Percentiles rank a stretch among this genome's conserved stretches.
phyloP scores from a whole-genome alignment of 345 rosid genomes.

The Populus pruinosa region DNA sequence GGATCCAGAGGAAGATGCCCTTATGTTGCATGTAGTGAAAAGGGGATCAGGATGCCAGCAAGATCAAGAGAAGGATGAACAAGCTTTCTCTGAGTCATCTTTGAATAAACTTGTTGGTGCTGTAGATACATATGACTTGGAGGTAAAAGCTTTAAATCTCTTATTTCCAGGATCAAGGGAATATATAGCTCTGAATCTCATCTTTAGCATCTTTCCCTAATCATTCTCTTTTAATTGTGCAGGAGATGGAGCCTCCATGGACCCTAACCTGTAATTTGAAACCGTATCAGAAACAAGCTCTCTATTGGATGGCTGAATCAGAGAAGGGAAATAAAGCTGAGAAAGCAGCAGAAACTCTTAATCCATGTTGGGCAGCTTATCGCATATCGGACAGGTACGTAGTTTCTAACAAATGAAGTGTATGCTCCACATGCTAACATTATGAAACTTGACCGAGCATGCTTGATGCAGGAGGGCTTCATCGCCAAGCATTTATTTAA shows the following conservation, averaged over 20 bases:
- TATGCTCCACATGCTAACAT: background rate
- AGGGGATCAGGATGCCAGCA: slow-evolving; percentile 35
- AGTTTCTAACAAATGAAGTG: background rate
- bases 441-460: background rate
- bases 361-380: slow-evolving; percentile 64
- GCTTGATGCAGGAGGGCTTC: slow-evolving; percentile 45
- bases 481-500: slow-evolving; percentile 39
- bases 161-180: background rate
- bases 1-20: slow-evolving; percentile 35
- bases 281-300: slow-evolving; percentile 64
- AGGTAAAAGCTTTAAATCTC: slow-evolving; percentile 24
- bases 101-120: slow-evolving; percentile 50
- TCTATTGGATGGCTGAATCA: slow-evolving; percentile 57
- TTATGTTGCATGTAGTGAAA: slow-evolving; percentile 35
- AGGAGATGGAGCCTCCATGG: slow-evolving; percentile 65
- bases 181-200: background rate
- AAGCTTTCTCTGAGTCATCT: slow-evolving; percentile 43
- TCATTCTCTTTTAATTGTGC: slow-evolving; percentile 4
- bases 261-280: slow-evolving; percentile 44
- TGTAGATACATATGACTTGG: slow-evolving; percentile 44
- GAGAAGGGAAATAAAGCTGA: slow-evolving; percentile 50
- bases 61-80: slow-evolving; percentile 44
- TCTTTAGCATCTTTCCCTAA: background rate
- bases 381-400: slow-evolving; percentile 55
- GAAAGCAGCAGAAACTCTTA: slow-evolving; percentile 49